Percentiles rank a stretch among this genome's conserved stretches.
phyloP scores from a whole-genome alignment of 2,329 filamentous ascomycete species.

The Nigrograna mackinnonii region DNA sequence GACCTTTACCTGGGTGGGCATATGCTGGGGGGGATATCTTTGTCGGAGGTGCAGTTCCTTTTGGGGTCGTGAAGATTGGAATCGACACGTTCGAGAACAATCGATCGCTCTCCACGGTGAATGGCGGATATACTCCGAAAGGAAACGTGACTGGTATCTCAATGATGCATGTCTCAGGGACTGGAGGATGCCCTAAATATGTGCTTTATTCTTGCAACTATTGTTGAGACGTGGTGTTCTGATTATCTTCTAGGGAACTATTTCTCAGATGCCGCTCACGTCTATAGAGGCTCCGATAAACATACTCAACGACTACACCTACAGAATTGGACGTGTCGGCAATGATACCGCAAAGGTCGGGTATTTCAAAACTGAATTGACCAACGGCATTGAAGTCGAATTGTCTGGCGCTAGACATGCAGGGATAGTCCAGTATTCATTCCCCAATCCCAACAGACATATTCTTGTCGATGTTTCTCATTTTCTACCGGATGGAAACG shows the following conservation, averaged over 20 bases:
- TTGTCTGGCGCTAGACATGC: conserved; percentile 60
- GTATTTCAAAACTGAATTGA: conserved; percentile 62
- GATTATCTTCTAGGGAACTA: conserved; percentile 61
- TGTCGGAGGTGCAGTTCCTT: conserved; percentile 35
- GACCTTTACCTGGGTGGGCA: conserved; percentile 47
- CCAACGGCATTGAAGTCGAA: conserved; percentile 60
- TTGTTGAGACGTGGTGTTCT: too few relatives aligned
- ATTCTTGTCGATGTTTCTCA: conserved; percentile 53
- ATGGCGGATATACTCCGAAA: conserved; percentile 43
- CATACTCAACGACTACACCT: conserved; percentile 44
- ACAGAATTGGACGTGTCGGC: conserved; percentile 39
- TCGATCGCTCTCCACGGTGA: conserved; percentile 19
- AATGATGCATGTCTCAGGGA: conserved; percentile 47
- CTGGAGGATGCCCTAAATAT: conserved; percentile 71
- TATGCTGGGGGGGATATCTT: conserved; percentile 44
- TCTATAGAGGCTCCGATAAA: conserved; percentile 45
- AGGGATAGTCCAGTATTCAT: conserved; percentile 65
- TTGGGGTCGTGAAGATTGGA: conserved; percentile 38
- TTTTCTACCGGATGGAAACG: conserved; percentile 23
- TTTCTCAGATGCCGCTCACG: conserved; percentile 55
- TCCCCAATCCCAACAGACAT: conserved; percentile 49
- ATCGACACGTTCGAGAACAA: conserved; percentile 37
- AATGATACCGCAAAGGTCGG: conserved; percentile 57
- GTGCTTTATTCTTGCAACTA: too few relatives aligned
- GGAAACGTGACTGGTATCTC: conserved; percentile 38